Base-by-base conservation (phyloP, 2,329 filamentous ascomycete species). In the Aspergillus spinulosporus region DNA sequence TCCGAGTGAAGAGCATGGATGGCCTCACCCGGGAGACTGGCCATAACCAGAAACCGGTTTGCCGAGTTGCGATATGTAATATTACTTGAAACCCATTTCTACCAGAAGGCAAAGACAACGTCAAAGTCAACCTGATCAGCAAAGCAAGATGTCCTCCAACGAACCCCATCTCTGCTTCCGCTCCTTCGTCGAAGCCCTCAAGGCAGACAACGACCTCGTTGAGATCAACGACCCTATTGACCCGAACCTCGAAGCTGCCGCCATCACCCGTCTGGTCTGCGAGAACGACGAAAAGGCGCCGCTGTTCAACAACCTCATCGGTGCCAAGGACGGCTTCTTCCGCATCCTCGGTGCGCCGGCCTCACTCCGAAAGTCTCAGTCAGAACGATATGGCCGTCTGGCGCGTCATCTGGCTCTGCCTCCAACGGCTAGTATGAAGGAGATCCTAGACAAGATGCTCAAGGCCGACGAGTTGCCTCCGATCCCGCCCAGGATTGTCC, bases 271-370 rank as follows among this genome's bases (percentile, higher is more conserved):
- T 3, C 67, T 65, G 11, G 78, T 76, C 6, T 74, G 69, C 58
- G 79, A 82, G 59, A 72, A 66, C 0, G 60, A 78, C 39, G 74
- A 71, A 49, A 78, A 77, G 52, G 79, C 79, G 2, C 79, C 79
- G 0, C 72, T 82, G 1, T 80, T 82, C 69, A 78, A 80, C 65
- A 82, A 81, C 15, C 52, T 82, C 52, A 80, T 74, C 54, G 79
- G 79, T 2, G 64, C 66, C 2, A 58, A 74, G 26, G 61, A 79
- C 42, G 79, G 79, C 6, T 66, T 82, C 0, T 82, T 68, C 58
- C 68, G 78, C 4, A 80, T 82, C 14, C 70, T 82, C 3, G 80
- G 78, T 15, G 74, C 74, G 0, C 72, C 79, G 0, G 34, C n/a
- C n/a, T 74, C 64, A 31, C 43, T 32, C 26, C 3, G 12, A 4